phyloP scores from a whole-genome alignment of 2,329 filamentous ascomycete genomes.

The Didymellaceae sp. region DNA sequence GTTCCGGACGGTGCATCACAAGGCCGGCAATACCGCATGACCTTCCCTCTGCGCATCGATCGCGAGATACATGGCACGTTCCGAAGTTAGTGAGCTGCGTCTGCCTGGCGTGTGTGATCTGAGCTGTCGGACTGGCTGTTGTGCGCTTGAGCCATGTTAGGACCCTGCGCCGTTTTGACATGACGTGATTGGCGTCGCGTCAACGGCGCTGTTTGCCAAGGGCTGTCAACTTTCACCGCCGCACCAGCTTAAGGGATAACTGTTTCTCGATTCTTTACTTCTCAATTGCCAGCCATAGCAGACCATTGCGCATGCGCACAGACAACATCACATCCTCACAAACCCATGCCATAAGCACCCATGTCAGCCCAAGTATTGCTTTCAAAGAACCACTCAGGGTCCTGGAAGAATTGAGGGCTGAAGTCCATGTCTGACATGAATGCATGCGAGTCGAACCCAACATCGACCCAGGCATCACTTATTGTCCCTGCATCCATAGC shows the following conservation, averaged over 20 bases:
- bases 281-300: too few relatives aligned
- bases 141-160: neutral
- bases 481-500: neutral
- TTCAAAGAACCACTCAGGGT: conserved; percentile 15
- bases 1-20: conserved; percentile 7
- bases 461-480: too few relatives aligned
- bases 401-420: neutral
- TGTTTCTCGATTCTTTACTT: too few relatives aligned
- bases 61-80: neutral
- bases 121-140: neutral
- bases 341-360: neutral
- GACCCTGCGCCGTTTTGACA: conserved; percentile 2
- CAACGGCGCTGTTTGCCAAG: too few relatives aligned
- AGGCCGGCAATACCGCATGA: conserved; percentile 8
- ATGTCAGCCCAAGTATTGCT: neutral
- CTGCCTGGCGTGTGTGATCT: neutral
- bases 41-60: conserved; percentile 1
- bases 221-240: too few relatives aligned
- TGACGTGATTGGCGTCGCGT: conserved; percentile 10
- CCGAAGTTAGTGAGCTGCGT: neutral
- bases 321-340: neutral
- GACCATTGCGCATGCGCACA: neutral
- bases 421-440: neutral
- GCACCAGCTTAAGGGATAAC: too few relatives aligned
- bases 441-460: neutral